These are phyloP conservation scores for Kurtzmaniella quercitrusa DNA, from an alignment of 1,139 yeast genomes.

Conservation along the genomic window DNA sequence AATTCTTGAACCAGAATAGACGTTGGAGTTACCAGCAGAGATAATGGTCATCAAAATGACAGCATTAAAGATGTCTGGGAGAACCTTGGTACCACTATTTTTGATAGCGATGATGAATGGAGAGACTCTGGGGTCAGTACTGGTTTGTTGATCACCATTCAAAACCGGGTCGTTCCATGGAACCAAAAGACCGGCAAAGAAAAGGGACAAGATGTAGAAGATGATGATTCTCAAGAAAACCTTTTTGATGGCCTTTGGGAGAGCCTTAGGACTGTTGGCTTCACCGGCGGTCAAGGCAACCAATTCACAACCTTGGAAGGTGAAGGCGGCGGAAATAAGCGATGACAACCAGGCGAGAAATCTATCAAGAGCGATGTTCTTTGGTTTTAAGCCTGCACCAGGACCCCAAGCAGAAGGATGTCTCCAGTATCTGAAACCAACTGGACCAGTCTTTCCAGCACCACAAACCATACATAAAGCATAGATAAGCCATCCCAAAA, in stretches of 20 bases:
- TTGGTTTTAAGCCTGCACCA: slow-evolving; percentile 43
- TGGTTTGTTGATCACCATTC: too few relatives aligned
- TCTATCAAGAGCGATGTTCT: slow-evolving; percentile 46
- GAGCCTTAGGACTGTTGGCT: slow-evolving; percentile 74
- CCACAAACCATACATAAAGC: slow-evolving; percentile 72
- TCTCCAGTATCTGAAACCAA: slow-evolving; percentile 89
- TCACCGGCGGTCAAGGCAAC: slow-evolving; percentile 91
- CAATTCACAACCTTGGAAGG: slow-evolving; percentile 77
- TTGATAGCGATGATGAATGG: slow-evolving; percentile 56
- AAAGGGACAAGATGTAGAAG: slow-evolving; percentile 73
- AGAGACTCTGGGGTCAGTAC: slow-evolving; percentile 27
- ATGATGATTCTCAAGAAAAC: slow-evolving; percentile 77
- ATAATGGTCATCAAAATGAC: slow-evolving; percentile 64
- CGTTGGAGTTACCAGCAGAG: slow-evolving; percentile 80
- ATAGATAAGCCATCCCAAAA: slow-evolving; percentile 65
- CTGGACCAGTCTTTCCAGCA: slow-evolving; percentile 63
- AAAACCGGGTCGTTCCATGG: slow-evolving; percentile 66
- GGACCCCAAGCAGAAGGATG: slow-evolving; percentile 87
- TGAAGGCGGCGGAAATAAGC: slow-evolving; percentile 68
- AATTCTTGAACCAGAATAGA: slow-evolving; percentile 74
- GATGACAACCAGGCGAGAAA: slow-evolving; percentile 66
- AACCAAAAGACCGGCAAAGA: slow-evolving; percentile 79
- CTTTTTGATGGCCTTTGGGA: slow-evolving; percentile 80
- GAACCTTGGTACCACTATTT: slow-evolving; percentile 64
- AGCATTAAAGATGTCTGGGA: slow-evolving; percentile 74